Evolutionary conservation across 139 green algal genomes (phyloP).

Genomic region (Tetradesmus obliquus): DNA sequence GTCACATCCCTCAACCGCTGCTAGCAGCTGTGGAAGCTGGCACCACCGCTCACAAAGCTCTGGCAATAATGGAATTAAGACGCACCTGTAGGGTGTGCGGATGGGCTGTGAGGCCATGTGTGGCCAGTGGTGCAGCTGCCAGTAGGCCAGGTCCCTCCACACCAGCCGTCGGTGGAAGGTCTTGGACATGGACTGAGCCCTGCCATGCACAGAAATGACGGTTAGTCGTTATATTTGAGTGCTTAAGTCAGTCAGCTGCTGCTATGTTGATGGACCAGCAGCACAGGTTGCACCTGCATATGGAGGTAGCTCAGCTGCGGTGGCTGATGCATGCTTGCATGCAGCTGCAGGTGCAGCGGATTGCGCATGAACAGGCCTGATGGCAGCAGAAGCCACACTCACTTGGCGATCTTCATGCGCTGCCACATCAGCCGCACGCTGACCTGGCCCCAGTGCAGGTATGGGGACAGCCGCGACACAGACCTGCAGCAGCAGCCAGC

Average conservation of each 20-base stretch:
- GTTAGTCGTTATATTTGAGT: not conserved
- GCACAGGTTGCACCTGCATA: not conserved
- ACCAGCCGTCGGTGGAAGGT: slow-evolving; percentile 71
- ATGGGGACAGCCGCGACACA: slow-evolving; percentile 69
- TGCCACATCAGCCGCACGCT: slow-evolving; percentile 56
- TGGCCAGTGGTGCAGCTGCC: slow-evolving; percentile 80
- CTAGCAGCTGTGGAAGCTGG: too few species aligned
- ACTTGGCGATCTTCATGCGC: slow-evolving; percentile 35
- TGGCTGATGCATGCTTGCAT: not conserved
- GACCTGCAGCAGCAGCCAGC: slow-evolving; percentile 28
- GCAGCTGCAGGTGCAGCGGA: not conserved
- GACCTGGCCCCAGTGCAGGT: slow-evolving; percentile 71
- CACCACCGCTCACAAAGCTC: not conserved
- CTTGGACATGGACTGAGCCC: slow-evolving; percentile 54
- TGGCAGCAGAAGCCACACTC: not conserved
- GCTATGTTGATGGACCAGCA: not conserved
- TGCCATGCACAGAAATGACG: not conserved
- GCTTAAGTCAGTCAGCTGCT: not conserved
- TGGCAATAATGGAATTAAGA: not conserved
- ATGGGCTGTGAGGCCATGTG: slow-evolving; percentile 61
- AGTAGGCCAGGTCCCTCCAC: slow-evolving; percentile 83
- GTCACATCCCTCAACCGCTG: too few species aligned
- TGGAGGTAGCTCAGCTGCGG: not conserved
- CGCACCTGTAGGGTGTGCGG: slow-evolving; percentile 46
- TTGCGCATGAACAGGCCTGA: not conserved